Base-by-base conservation (phyloP, 2,329 filamentous ascomycete species). In the Monilinia laxa region DNA sequence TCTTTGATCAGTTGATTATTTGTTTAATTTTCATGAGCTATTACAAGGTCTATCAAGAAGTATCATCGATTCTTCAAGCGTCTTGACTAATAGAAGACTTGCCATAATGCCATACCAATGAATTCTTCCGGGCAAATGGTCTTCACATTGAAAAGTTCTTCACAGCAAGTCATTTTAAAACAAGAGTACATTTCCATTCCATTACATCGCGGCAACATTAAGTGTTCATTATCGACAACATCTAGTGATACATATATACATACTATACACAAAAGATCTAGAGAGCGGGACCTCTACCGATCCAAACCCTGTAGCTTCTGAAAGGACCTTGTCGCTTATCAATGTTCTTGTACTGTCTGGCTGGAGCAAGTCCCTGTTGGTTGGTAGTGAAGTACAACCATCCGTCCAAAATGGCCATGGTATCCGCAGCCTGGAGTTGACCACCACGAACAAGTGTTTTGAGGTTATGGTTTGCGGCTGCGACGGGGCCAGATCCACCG, bases 391-490 rank as follows among this genome's bases (percentile, higher is more conserved):
- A 51, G 14, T 60, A 60, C n/a, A 60, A 23, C 45, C 45, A 60
- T 51, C 45, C 58, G 20, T 60, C 58, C 31, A 60, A 60, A n/a
- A 60, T 60, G 1, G 58, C 58, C 58, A 60, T 60, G 9, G 58
- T 60, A 23, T 60, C 45, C 16, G 45, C 58, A 25, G 58, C 58
- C n/a, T 60, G 58, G 3, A 60, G 20, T 11, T 51, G 28, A 11
- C 58, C 58, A 23, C 58, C 12, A 16, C 58, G 58, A 1, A n/a
- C 45, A 2, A 60, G 45, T 2, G 58, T 25, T 28, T 60, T 51
- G 45, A 60, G 58, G 14, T 60, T 60, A 14, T 60, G 25, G n/a
- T 51, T 60, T 18, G 28, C 45, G 12, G 58, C 45, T 20, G 58
- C 20, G 16, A 60, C 58, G 18, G 28, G 47, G 28, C 58, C 58